These are phyloP conservation scores for Raddia distichophylla DNA, from an alignment of 176 grass and related monocot species.

Conservation along the genomic window DNA sequence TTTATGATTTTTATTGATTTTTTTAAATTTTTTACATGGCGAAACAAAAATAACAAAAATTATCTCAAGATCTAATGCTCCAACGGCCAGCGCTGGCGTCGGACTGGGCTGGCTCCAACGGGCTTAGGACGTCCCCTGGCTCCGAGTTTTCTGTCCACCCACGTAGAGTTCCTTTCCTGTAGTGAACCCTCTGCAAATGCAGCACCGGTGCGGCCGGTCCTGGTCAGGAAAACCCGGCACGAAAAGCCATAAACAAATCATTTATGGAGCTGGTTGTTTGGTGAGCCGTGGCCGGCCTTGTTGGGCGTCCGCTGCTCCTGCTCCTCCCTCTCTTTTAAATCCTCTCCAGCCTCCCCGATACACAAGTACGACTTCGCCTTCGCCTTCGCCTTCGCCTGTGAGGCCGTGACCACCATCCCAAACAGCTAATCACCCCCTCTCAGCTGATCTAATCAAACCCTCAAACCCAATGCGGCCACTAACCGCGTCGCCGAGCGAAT, in stretches of 20 bases:
- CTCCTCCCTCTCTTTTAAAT: not conserved
- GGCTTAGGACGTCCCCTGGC: no score
- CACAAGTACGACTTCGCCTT: not conserved
- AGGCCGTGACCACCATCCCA: not conserved
- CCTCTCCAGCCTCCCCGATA: not conserved
- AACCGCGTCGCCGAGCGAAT: not conserved
- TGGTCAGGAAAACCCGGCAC: slow-evolving; percentile 20
- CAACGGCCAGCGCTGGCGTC: no score
- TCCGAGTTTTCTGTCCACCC: no score
- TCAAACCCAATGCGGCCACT: no score
- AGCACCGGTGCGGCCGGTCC: not conserved
- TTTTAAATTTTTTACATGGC: no score
- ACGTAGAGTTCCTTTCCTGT: no score
- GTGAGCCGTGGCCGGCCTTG: not conserved
- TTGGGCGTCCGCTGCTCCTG: not conserved
- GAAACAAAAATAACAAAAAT: no score
- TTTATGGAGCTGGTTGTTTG: not conserved
- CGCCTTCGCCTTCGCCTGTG: not conserved
- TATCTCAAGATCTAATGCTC: no score
- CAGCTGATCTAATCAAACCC: not conserved
- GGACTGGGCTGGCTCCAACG: no score
- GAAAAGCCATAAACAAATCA: slow-evolving; percentile 12
- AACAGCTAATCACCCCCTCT: slow-evolving; percentile 4
- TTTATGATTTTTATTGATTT: no score
- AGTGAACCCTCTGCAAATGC: no score